Evolutionary conservation across 1,139 yeast species (phyloP).

Genomic region (Maudiozyma humilis): DNA sequence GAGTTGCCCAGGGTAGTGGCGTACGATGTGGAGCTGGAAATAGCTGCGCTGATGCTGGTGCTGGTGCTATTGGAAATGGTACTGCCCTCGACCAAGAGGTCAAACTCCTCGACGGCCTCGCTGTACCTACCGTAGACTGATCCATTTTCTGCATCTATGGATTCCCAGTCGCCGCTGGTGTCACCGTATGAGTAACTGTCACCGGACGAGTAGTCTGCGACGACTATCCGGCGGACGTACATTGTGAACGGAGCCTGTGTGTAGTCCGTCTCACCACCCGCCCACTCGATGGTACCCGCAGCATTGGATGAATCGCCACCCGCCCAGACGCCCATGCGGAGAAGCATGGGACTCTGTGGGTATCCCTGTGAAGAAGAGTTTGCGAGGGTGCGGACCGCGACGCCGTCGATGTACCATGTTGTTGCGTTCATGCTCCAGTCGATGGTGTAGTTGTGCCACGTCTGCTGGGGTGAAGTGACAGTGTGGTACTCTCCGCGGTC

Average conservation of each 20-base stretch:
- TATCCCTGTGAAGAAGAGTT: constrained; percentile 50
- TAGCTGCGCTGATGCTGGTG: constrained; percentile 10
- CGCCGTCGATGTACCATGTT: constrained; percentile 60
- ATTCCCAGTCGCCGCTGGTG: constrained; percentile 56
- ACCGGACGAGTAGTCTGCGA: constrained; percentile 78
- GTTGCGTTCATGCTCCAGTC: constrained; percentile 67
- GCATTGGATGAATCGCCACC: constrained; percentile 66
- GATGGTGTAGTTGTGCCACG: constrained; percentile 66
- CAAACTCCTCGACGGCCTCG: constrained; percentile 45
- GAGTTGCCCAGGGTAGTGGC: neutral
- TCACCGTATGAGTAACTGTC: constrained; percentile 51
- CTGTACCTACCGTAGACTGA: constrained; percentile 52
- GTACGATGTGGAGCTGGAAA: constrained; percentile 7
- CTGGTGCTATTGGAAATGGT: constrained; percentile 6
- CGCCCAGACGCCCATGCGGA: constrained; percentile 69
- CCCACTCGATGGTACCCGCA: constrained; percentile 74
- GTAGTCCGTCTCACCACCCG: constrained; percentile 71
- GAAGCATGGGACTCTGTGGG: constrained; percentile 73
- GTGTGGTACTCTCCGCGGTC: constrained; percentile 69
- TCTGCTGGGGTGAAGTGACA: constrained; percentile 46
- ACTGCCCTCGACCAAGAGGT: constrained; percentile 33
- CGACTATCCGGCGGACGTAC: constrained; percentile 52
- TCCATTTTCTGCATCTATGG: constrained; percentile 60
- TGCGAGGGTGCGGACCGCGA: constrained; percentile 45
- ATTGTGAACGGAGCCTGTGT: constrained; percentile 59